A percentile compares a stretch with the other conserved stretches of the same genome.
These are phyloP conservation scores for Vicia faba DNA, from an alignment of 306 rosid species.

Conservation along the genomic window DNA sequence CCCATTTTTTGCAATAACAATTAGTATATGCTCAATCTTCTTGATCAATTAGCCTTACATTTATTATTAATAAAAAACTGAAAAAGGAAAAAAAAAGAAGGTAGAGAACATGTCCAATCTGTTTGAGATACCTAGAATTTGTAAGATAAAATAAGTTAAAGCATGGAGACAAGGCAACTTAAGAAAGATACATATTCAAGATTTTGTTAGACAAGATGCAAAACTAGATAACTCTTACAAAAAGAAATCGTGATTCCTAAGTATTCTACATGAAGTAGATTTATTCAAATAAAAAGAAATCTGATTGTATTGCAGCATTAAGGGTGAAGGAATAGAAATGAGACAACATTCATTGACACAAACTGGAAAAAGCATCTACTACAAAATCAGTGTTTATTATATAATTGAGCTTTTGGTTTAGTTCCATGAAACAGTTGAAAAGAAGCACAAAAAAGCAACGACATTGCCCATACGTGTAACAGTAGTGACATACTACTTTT, in stretches of 20 bases:
- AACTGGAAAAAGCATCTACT: constrained; percentile 36
- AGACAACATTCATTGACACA: constrained; percentile 67
- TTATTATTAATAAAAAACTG: background rate
- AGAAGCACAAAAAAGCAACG: constrained; percentile 31
- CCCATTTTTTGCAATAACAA: no score
- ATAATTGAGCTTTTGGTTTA: constrained; percentile 63
- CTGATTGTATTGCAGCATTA: background rate
- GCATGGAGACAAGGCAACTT: constrained; percentile 33
- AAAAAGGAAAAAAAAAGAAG: background rate
- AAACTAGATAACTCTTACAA: constrained; percentile 30
- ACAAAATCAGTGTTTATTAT: constrained; percentile 14
- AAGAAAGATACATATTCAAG: constrained; percentile 34
- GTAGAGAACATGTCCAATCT: background rate
- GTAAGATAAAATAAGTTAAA: background rate
- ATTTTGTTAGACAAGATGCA: constrained; percentile 30
- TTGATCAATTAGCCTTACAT: background rate
- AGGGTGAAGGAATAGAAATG: constrained; percentile 20
- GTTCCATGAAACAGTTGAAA: constrained; percentile 63
- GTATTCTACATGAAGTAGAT: constrained; percentile 35
- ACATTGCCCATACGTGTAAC: constrained; percentile 9
- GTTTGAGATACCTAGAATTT: constrained; percentile 16
- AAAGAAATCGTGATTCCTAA: constrained; percentile 38
- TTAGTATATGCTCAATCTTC: background rate
- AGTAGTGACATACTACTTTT: background rate
- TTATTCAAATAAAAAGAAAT: constrained; percentile 33